Base-by-base conservation (phyloP, 345 rosid species). In the Acer campestre region DNA sequence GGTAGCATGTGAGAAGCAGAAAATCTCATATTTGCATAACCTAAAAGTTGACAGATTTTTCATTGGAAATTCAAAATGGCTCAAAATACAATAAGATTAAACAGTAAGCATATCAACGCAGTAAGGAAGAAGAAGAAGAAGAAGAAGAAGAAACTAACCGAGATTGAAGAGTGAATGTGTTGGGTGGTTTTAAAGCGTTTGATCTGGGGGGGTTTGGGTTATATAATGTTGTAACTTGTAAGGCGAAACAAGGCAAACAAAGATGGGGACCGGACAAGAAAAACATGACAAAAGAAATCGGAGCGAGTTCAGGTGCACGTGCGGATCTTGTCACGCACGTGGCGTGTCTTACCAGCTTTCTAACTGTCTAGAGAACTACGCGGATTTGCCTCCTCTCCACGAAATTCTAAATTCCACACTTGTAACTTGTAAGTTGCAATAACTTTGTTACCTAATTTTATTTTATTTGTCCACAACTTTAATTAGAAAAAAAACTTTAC, bases 361-460 rank as follows among this genome's bases (percentile, higher is more conserved):
- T 6, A 38, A 16, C 51, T 46, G 62, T 29, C 56, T 2, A 13
- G 13, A 3, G 42, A 13, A 68, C 62, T 10, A 40, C 11, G 29
- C 79, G 74, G 25, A 11, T 42, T 76, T 59, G 68, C 44, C 68
- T 42, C 79, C 46, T 56, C 67, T 40, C 79, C 73, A 25, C 73
- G 31, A 0, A 7, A 68, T 11, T 49, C 25, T 38, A 7, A 35
- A 65, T 4, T 4, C 10, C 13, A 22, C 51, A 61, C 58, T n/a
- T 38, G 64, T 48, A 25, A 61, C 58, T n/a, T 38, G 64, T 48
- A 25, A 25, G 27, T 25, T 25, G 64, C 13, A 29, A 29, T 29
- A 31, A 31, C 35, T 31, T 1, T 1, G 14, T 13, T 1, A 3
- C 17, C 0, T 49, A 8, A 42, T 49, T 10, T 51, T 16, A 3